Evolutionary conservation across 768 basidiomycete genomes (phyloP).

Genomic region (Nidularia sp.): DNA sequence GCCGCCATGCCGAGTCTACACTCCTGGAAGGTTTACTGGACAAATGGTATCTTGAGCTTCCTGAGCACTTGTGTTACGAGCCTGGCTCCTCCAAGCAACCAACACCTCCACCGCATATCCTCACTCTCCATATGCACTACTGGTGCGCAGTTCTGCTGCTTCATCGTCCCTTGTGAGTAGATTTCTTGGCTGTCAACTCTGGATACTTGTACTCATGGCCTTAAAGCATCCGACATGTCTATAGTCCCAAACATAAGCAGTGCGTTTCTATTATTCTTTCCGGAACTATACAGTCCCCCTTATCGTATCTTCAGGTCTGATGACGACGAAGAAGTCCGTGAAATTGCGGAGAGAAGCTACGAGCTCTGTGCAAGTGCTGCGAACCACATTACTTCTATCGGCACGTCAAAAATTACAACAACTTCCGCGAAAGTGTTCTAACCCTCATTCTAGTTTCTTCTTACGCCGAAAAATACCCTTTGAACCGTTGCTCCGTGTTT

Average conservation of each 20-base stretch:
- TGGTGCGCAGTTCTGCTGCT: slow-evolving; percentile 76
- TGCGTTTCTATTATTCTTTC: slow-evolving; percentile 19
- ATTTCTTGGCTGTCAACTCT: slow-evolving; percentile 2
- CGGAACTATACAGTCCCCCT: too few species aligned
- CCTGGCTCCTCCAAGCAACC: slow-evolving; percentile 36
- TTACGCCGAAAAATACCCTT: slow-evolving; percentile 60
- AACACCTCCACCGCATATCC: slow-evolving; percentile 55
- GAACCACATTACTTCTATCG: slow-evolving; percentile 73
- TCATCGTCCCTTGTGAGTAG: slow-evolving; percentile 74
- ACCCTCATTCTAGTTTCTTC: slow-evolving; percentile 36
- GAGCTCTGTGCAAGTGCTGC: slow-evolving; percentile 74
- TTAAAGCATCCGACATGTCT: slow-evolving; percentile 36
- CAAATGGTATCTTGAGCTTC: slow-evolving; percentile 73
- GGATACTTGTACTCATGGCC: slow-evolving; percentile 5
- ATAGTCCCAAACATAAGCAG: slow-evolving; percentile 31
- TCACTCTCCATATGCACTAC: slow-evolving; percentile 82
- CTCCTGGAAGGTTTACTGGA: slow-evolving; percentile 60
- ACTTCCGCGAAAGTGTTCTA: too few species aligned
- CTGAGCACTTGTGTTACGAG: slow-evolving; percentile 62
- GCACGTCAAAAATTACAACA: too few species aligned
- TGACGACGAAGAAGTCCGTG: slow-evolving; percentile 48
- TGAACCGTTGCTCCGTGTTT: slow-evolving; percentile 63
- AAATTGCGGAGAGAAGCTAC: slow-evolving; percentile 57
- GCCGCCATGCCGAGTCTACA: slow-evolving; percentile 54
- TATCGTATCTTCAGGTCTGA: slow-evolving; percentile 28